Percentiles rank a stretch among this genome's conserved stretches.
Evolutionary conservation across 2,329 filamentous ascomycete species (phyloP).

Genomic region (Alternaria solani): DNA sequence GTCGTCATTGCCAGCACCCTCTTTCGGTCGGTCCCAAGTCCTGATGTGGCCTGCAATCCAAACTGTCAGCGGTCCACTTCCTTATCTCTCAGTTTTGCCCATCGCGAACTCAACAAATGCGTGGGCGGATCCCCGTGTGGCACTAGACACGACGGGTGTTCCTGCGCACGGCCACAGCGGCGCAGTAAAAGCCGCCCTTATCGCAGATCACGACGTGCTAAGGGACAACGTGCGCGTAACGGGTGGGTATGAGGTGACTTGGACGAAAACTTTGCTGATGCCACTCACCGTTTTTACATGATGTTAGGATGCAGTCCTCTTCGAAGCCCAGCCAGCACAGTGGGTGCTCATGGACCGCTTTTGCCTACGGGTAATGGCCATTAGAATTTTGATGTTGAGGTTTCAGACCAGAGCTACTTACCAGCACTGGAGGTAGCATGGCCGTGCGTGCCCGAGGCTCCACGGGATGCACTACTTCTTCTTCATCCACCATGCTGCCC

Average conservation of each 20-base stretch:
- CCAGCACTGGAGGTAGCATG: conserved; percentile 88
- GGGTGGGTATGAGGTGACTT: conserved; percentile 16
- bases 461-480: conserved; percentile 77
- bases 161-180: conserved; percentile 33
- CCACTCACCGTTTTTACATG: conserved; percentile 83
- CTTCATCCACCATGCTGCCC: conserved; percentile 63
- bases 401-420: conserved; percentile 54
- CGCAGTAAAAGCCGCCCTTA: conserved; percentile 34
- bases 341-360: conserved; percentile 84
- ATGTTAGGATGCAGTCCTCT: conserved; percentile 89
- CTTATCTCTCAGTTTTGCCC: conserved; percentile 20
- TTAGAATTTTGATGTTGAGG: conserved; percentile 11
- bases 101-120: conserved; percentile 25
- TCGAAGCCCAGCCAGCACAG: conserved; percentile 93
- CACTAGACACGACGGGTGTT: conserved; percentile 27
- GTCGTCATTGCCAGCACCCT: conserved; percentile 50
- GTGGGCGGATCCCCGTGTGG: conserved; percentile 10
- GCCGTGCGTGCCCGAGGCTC: conserved; percentile 85
- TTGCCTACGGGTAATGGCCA: conserved; percentile 64
- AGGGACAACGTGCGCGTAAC: conserved; percentile 15
- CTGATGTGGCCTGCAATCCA: conserved; percentile 70
- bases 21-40: conserved; percentile 74
- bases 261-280: conserved; percentile 18
- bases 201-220: conserved; percentile 18
- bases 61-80: conserved; percentile 30